These are phyloP conservation scores for Vigna trinervia DNA, from an alignment of 306 rosid species.

Conservation along the genomic window DNA sequence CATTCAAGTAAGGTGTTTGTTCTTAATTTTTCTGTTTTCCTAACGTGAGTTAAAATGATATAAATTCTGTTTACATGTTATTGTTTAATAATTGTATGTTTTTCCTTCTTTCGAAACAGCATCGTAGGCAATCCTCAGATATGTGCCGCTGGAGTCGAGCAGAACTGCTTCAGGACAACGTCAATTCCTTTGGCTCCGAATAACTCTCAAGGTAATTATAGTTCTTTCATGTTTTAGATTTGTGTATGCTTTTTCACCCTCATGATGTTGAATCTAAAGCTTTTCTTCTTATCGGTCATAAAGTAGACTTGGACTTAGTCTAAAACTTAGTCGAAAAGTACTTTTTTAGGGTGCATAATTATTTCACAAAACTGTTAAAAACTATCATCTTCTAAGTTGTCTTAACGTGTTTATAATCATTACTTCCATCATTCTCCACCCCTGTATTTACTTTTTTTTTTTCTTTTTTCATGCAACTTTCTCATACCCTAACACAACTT, in stretches of 20 bases:
- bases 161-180: slow-evolving; percentile 64
- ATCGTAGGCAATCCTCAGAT: slow-evolving; percentile 82
- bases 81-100: slow-evolving; percentile 4
- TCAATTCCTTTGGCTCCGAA: slow-evolving; percentile 48
- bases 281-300: slow-evolving; percentile 30
- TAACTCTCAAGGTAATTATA: slow-evolving; percentile 69
- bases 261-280: slow-evolving; percentile 31
- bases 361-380: slow-evolving; percentile 24
- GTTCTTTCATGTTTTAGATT: slow-evolving; percentile 38
- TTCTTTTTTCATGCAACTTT: slow-evolving; percentile 7
- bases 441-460: background rate
- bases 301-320: background rate
- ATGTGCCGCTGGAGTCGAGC: slow-evolving; percentile 66
- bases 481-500: slow-evolving; percentile 43
- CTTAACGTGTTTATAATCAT: slow-evolving; percentile 37
- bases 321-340: slow-evolving; percentile 1
- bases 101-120: slow-evolving; percentile 56
- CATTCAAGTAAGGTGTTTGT: slow-evolving; percentile 73
- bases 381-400: background rate
- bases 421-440: slow-evolving; percentile 30
- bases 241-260: slow-evolving; percentile 23
- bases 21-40: slow-evolving; percentile 19
- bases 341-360: slow-evolving; percentile 19
- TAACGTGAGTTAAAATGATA: background rate
- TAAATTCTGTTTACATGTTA: slow-evolving; percentile 3